A percentile compares a stretch with the other conserved stretches of the same genome.
Conservation (phyloP, 768 basidiomycete genomes). For the Mycena polygramma region DNA sequence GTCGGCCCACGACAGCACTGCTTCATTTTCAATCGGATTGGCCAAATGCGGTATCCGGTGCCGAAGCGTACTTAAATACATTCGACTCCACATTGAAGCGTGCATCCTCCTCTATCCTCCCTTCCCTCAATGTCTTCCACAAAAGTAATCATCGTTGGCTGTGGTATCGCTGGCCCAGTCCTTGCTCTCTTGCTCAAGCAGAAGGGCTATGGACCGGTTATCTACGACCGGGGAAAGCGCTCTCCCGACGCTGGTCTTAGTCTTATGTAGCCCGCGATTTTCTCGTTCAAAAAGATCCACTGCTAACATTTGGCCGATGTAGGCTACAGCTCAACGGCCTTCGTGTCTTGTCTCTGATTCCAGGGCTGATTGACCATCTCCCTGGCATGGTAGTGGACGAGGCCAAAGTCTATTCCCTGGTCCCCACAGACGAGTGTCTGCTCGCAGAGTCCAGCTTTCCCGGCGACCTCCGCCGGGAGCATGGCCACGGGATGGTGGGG, state of each 20-base stretch:
- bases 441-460: constrained; percentile 45
- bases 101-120: background rate
- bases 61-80: too few species aligned
- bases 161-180: constrained; percentile 56
- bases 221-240: constrained; percentile 48
- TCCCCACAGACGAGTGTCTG: constrained; percentile 43
- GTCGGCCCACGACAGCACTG: too few species aligned
- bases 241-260: constrained; percentile 46
- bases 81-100: too few species aligned
- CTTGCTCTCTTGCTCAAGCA: constrained; percentile 53
- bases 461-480: constrained; percentile 33
- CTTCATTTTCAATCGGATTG: too few species aligned
- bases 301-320: background rate
- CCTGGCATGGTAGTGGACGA: constrained; percentile 38
- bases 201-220: constrained; percentile 52
- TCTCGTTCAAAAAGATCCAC: background rate
- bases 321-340: constrained; percentile 48
- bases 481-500: constrained; percentile 47
- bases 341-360: constrained; percentile 45
- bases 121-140: constrained; percentile 26
- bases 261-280: constrained; percentile 43
- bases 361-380: constrained; percentile 43
- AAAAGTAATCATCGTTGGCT: constrained; percentile 54
- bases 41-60: too few species aligned
- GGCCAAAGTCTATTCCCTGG: constrained; percentile 35